Conservation (phyloP, 306 rosid genomes). For the Sicyos edulis region DNA sequence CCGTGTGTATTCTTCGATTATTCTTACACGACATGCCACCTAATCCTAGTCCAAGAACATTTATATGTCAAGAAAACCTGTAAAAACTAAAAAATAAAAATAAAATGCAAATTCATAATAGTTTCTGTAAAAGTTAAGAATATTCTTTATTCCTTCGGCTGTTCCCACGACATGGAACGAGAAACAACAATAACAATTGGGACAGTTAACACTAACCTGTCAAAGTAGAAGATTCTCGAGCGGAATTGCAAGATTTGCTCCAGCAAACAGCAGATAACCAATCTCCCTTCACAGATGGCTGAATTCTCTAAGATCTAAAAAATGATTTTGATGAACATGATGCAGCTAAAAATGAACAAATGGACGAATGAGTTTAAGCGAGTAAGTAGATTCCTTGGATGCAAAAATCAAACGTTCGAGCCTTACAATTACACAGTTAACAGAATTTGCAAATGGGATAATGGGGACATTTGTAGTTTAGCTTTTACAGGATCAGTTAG, state of each 20-base stretch:
- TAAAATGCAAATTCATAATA: not conserved
- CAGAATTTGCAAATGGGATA: slow-evolving; percentile 24
- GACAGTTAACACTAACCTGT: slow-evolving; percentile 6
- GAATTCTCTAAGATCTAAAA: slow-evolving; percentile 1
- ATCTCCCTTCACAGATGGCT: not conserved
- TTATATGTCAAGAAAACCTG: too few relatives aligned
- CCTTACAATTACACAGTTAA: not conserved
- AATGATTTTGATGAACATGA: not conserved
- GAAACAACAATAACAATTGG: not conserved
- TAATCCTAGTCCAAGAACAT: too few relatives aligned
- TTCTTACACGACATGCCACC: too few relatives aligned
- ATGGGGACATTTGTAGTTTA: slow-evolving; percentile 18
- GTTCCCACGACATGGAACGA: not conserved
- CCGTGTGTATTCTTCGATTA: too few relatives aligned
- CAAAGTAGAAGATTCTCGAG: not conserved
- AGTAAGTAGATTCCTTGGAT: too few relatives aligned
- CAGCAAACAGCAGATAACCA: not conserved
- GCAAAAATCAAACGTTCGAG: not conserved
- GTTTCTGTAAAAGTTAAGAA: not conserved
- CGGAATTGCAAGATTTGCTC: not conserved
- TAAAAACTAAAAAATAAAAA: not conserved
- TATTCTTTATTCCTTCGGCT: not conserved
- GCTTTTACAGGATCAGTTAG: slow-evolving; percentile 42
- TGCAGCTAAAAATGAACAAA: slow-evolving; percentile 6
- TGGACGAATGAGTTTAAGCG: not conserved